These are phyloP conservation scores for Quercus berberidifolia DNA, from an alignment of 306 rosid genomes.

Conservation along the genomic window DNA sequence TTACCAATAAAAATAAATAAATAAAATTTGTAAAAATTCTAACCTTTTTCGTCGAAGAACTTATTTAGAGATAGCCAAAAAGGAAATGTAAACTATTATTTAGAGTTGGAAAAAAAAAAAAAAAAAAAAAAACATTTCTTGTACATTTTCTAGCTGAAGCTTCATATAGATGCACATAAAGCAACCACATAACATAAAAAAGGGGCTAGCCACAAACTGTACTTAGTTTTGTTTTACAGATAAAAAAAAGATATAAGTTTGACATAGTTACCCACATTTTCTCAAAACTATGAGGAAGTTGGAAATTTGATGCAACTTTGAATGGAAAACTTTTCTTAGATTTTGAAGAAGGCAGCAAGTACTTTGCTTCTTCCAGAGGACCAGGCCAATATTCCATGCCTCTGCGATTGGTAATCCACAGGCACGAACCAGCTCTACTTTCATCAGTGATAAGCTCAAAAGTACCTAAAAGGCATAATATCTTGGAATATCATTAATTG, in stretches of 20 bases:
- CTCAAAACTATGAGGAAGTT: conserved; percentile 70
- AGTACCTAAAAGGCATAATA: conserved; percentile 54
- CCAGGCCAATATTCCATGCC: conserved; percentile 97
- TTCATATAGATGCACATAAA: background rate
- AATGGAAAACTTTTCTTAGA: conserved; percentile 38
- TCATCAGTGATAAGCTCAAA: conserved; percentile 85
- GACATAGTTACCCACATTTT: conserved; percentile 63
- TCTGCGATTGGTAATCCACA: conserved; percentile 90
- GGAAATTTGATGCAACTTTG: conserved; percentile 42
- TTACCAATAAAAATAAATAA: too few species aligned
- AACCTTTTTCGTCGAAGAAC: too few species aligned
- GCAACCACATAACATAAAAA: background rate
- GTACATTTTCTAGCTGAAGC: background rate
- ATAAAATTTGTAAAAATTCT: too few species aligned
- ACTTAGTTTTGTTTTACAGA: background rate
- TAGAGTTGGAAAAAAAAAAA: too few species aligned
- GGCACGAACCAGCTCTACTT: conserved; percentile 87
- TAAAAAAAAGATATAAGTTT: conserved; percentile 1
- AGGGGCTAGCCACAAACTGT: background rate
- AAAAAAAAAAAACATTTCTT: background rate
- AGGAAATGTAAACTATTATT: too few species aligned
- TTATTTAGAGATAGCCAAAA: too few species aligned
- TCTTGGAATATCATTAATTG: conserved; percentile 25
- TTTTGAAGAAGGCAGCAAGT: conserved; percentile 28
- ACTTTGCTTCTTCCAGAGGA: conserved; percentile 68